phyloP scores from a whole-genome alignment of 805 yeast genomes.

The Lachancea fermentati region DNA sequence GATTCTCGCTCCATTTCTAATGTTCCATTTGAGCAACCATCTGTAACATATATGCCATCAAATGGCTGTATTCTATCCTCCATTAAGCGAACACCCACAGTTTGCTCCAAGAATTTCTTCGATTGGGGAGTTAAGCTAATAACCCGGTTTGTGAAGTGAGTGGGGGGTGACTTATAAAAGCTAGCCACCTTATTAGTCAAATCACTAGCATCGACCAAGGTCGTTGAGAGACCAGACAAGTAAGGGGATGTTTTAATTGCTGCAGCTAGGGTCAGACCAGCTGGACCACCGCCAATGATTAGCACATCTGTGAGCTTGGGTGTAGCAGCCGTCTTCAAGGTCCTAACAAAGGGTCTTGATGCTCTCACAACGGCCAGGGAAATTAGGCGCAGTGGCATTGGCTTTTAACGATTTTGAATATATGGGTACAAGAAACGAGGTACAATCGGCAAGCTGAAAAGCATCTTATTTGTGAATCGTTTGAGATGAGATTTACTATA shows the following conservation, averaged over 20 bases:
- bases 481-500: no score
- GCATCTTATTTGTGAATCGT: no score
- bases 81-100: constrained; percentile 74
- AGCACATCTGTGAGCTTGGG: constrained; percentile 56
- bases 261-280: constrained; percentile 82
- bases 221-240: constrained; percentile 54
- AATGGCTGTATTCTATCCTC: constrained; percentile 72
- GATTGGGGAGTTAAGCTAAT: constrained; percentile 83
- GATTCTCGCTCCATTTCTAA: constrained; percentile 62
- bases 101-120: constrained; percentile 54
- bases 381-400: neutral
- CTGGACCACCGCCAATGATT: constrained; percentile 96
- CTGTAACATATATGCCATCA: constrained; percentile 80
- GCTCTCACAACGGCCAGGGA: neutral
- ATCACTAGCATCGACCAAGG: constrained; percentile 68
- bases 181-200: constrained; percentile 45
- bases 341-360: neutral
- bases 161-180: constrained; percentile 34
- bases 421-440: no score
- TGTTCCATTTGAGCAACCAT: constrained; percentile 65
- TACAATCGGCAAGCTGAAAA: no score
- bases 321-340: neutral
- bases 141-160: constrained; percentile 67
- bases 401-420: no score
- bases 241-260: constrained; percentile 67